Evolutionary conservation across 257 asterid genomes (phyloP).

Genomic region (Datura wrightii): DNA sequence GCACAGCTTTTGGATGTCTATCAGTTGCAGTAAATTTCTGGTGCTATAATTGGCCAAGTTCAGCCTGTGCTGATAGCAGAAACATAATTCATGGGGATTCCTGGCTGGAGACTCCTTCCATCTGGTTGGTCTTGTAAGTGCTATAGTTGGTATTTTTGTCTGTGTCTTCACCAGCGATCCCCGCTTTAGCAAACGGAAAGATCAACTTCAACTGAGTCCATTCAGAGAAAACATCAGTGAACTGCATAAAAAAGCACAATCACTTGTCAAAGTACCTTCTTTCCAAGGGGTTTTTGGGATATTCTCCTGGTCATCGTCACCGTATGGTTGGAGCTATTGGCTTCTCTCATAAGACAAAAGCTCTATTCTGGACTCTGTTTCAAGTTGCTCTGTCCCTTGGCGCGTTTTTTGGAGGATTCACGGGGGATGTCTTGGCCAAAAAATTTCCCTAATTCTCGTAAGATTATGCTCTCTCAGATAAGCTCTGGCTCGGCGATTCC

Average conservation of each 20-base stretch:
- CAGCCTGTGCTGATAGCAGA: slow-evolving; percentile 68
- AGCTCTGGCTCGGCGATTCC: slow-evolving; percentile 89
- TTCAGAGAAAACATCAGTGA: slow-evolving; percentile 7
- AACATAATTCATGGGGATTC: slow-evolving; percentile 68
- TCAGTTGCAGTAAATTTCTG: slow-evolving; percentile 32
- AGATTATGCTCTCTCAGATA: slow-evolving; percentile 77
- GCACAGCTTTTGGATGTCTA: too few relatives aligned
- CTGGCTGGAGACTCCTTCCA: slow-evolving; percentile 94
- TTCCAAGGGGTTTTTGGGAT: slow-evolving; percentile 35
- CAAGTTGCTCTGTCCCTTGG: slow-evolving; percentile 69
- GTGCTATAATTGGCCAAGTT: slow-evolving; percentile 78
- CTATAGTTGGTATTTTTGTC: slow-evolving; percentile 68
- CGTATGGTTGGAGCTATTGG: slow-evolving; percentile 37
- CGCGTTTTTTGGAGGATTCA: slow-evolving; percentile 77
- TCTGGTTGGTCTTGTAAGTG: slow-evolving; percentile 67
- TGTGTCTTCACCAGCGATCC: slow-evolving; percentile 75
- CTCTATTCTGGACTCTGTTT: slow-evolving; percentile 60
- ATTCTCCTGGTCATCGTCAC: slow-evolving; percentile 35
- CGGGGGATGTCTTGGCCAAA: slow-evolving; percentile 73
- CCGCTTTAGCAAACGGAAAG: slow-evolving; percentile 43
- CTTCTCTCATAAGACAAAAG: slow-evolving; percentile 66
- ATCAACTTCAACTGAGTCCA: slow-evolving; percentile 33
- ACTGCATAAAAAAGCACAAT: slow-evolving; percentile 61
- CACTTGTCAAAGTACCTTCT: slow-evolving; percentile 42
- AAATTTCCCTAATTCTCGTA: slow-evolving; percentile 73